Evolutionary conservation across 192 early-diverging fungal species (phyloP).

Genomic region (Funneliformis mosseae): DNA sequence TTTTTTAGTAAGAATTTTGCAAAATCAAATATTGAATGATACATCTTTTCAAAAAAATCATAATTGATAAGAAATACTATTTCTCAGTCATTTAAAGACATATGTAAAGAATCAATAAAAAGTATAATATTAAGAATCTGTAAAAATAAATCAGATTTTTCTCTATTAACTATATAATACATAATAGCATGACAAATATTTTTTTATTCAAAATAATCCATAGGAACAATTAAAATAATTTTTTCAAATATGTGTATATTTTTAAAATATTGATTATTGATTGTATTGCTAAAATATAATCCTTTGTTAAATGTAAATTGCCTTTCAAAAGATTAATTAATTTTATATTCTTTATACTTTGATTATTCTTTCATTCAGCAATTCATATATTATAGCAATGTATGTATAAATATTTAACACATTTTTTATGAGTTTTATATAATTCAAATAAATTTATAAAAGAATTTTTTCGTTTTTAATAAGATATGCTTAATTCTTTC

Average conservation of each 20-base stretch:
- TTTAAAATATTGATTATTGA: background rate
- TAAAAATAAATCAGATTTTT: background rate
- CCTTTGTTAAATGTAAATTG: background rate
- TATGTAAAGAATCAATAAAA: conserved; percentile 20
- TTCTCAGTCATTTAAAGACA: conserved; percentile 14
- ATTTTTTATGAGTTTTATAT: no score
- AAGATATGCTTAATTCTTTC: no score
- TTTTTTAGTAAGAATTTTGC: background rate
- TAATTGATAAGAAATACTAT: background rate
- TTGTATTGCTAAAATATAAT: background rate
- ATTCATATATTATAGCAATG: no score
- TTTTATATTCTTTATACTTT: no score
- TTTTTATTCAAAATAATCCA: conserved; percentile 11
- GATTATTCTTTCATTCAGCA: no score
- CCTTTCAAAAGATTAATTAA: background rate
- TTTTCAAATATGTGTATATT: conserved; percentile 1
- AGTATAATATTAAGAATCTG: conserved; percentile 6
- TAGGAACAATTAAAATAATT: conserved; percentile 2
- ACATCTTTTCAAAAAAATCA: conserved; percentile 9
- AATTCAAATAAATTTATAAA: no score
- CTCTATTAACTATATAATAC: background rate
- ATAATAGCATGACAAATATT: conserved; percentile 3
- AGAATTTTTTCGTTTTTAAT: no score
- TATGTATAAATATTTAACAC: no score
- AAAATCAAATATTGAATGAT: background rate